Conservation (phyloP, 1,284 basidiomycete genomes). For the Ceratobasidium sp. region DNA sequence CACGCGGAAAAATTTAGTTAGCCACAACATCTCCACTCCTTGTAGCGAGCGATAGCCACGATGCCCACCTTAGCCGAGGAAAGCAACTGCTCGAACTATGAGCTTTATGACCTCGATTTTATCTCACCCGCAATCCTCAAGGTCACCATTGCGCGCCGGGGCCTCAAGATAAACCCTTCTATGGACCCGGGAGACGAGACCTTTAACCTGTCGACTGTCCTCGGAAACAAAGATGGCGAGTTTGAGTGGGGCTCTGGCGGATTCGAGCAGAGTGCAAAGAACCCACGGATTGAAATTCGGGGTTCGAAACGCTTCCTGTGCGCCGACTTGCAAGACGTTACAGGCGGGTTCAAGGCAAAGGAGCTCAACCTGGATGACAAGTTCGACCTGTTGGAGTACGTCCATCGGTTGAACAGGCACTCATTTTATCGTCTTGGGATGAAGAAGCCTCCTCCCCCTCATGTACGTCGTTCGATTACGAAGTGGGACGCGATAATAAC, state of each 20-base stretch:
- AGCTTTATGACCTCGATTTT: neutral
- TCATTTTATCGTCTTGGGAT: neutral
- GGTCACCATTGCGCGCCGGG: no score
- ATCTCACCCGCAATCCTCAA: neutral
- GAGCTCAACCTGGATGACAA: neutral
- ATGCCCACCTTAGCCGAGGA: no score
- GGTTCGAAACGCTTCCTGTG: neutral
- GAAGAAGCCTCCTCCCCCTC: neutral
- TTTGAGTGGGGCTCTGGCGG: slow-evolving; percentile 1
- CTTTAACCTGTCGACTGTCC: neutral
- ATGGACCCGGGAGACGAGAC: neutral
- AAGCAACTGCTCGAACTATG: neutral
- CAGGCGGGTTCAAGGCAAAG: neutral
- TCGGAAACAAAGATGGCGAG: neutral
- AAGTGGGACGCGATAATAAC: neutral
- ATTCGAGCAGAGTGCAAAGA: slow-evolving; percentile 7
- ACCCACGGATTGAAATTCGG: neutral
- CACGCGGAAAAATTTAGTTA: no score
- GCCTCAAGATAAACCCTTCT: no score
- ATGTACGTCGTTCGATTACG: neutral
- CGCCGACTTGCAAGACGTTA: neutral
- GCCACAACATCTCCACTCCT: no score
- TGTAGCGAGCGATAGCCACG: no score
- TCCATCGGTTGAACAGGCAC: neutral
- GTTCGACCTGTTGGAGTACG: slow-evolving; percentile 4